Conservation (phyloP, 306 rosid species). For the Oxytropis ochrocephala region DNA sequence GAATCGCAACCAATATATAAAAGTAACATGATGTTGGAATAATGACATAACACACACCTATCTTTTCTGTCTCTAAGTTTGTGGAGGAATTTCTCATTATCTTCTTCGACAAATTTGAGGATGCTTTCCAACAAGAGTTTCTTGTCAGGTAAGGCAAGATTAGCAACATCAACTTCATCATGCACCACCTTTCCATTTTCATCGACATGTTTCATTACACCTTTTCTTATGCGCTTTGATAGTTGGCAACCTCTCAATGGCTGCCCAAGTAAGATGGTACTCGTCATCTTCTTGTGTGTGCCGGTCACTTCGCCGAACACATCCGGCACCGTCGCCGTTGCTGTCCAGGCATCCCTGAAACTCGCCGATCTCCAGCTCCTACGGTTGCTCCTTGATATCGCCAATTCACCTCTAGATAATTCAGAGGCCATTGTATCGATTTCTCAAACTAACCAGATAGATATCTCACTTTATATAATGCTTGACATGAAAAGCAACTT, state of each 20-base stretch:
- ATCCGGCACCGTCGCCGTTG: slow-evolving; percentile 29
- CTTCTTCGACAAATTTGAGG: slow-evolving; percentile 59
- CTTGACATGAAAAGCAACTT: no score
- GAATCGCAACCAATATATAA: no score
- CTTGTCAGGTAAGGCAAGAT: slow-evolving; percentile 50
- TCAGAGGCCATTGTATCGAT: slow-evolving; percentile 39
- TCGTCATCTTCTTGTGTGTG: slow-evolving; percentile 49
- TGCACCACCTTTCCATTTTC: slow-evolving; percentile 46
- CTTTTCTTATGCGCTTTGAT: slow-evolving; percentile 61
- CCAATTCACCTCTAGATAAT: slow-evolving; percentile 39
- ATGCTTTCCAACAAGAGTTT: slow-evolving; percentile 56
- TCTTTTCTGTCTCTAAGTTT: slow-evolving; percentile 55
- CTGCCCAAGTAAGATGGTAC: slow-evolving; percentile 74
- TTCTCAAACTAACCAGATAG: background rate
- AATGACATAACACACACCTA: slow-evolving; percentile 26
- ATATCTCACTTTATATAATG: no score
- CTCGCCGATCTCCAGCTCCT: slow-evolving; percentile 46
- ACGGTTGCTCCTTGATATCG: slow-evolving; percentile 34
- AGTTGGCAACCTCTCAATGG: slow-evolving; percentile 73
- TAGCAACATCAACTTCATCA: slow-evolving; percentile 53
- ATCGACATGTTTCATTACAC: slow-evolving; percentile 49
- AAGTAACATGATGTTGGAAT: no score
- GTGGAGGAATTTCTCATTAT: slow-evolving; percentile 50
- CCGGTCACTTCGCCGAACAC: slow-evolving; percentile 47
- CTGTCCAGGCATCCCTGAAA: slow-evolving; percentile 48